Evolutionary conservation across 2,329 filamentous ascomycete genomes (phyloP), one percentile per base, ranked within the genome.

Genomic region (Ascosphaera apis): DNA sequence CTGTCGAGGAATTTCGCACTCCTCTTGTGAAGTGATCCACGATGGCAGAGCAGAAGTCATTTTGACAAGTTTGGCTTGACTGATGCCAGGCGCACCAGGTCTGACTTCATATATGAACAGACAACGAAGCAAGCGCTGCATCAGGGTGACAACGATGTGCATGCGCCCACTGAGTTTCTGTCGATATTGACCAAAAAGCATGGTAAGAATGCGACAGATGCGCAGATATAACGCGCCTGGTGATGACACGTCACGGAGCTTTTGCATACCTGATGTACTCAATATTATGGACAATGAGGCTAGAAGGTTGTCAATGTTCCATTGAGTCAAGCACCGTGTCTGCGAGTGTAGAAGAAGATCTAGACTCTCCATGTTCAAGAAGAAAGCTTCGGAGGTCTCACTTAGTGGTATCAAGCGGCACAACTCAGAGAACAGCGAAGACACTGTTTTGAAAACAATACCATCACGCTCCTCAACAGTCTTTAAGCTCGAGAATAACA

Each of bases 121-220:
- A 35, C 63, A 65, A 37, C 58, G 55, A 2, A 74, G 50, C 1
- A 75, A 58, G 9, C 52, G 52, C 44, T 71, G 65, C 39, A 75
- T 57, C 9, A 66, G 53, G 0, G 61, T 58, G 4, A 72, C 51
- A 12, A 75, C 51, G 8, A 75, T 54, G 44, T 75, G 69, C 51
- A 67, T 67, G 16, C 71, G 66, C 5, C 69, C 69, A 25, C 66
- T 64, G 7, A 75, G 54, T 31, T 67, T 66, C 12, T 63, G 55
- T 15, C 69, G 63, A 44, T 73, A 64, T 9, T 71, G 57, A n/a
- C 63, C 55, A 5, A 76, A 51, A 5, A 73, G 49, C 0, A 61
- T 50, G 6, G 62, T 62, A 37, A 65, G 53, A 7, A 70, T 54
- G 25, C 61, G 53, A 47, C 67, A 72, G 7, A 72, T 52, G 31